Evolutionary conservation across 2,329 filamentous ascomycete species (phyloP), one percentile per base, ranked within the genome.

Genomic region (Apiospora marii): DNA sequence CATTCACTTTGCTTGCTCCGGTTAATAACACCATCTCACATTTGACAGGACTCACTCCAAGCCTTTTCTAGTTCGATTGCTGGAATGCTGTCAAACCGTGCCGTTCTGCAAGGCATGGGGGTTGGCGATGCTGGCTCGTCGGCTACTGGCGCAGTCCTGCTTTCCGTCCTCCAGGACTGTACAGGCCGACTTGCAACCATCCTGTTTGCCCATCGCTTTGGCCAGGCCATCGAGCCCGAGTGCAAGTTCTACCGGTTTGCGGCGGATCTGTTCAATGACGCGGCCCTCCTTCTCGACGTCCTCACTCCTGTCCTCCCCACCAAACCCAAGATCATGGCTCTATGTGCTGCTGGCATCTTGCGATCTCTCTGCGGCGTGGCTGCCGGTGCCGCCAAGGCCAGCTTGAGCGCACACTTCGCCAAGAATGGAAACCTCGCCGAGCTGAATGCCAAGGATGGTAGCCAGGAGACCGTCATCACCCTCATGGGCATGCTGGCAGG

Each of bases 391-490:
- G 93, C 94, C 75, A 98, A 98, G 82, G 96, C 96, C 1, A 95
- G 93, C 74, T 84, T 99, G 76, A 96, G 94, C 80, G 93, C 94
- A 14, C 96, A 99, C 83, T 98, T 99, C 85, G 95, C 96, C 12
- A 90, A 87, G 76, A 91, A 91, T 80, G 94, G 94, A 49, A 98
- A 98, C 81, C 84, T 98, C 64, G 96, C 94, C 1, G 96, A 98
- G 82, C 87, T 99, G 72, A 98, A 98, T 83, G 95, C 96, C 72
- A 92, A 81, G 70, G 96, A 98, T 81, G 95, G 95, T 16, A 97
- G 94, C 76, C 96, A 98, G 84, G 96, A 98, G 83, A 98, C 96
- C 0, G 91, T 98, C 27, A 94, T 99, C 72, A 96, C 94, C 2
- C 86, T 98, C 37, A 74, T 98, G 46, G 96, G 96, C 2, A 95